phyloP scores from a whole-genome alignment of 495 filamentous ascomycete genomes.

The Rostrohypoxylon terebratum region DNA sequence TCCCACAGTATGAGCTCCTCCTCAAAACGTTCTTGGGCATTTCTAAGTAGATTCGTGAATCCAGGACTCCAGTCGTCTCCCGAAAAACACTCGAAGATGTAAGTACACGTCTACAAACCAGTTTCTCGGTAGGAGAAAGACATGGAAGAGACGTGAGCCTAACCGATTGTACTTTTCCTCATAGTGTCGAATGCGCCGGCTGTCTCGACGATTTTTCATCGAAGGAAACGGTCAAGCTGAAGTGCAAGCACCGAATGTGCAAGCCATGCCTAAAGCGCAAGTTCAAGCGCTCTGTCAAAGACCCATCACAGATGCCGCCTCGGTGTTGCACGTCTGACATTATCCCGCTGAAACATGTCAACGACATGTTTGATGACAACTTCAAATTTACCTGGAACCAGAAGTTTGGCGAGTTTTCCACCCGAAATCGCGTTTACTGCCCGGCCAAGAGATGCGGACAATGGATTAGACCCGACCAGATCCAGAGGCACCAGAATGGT shows the following conservation, averaged over 20 bases:
- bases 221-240: conserved; percentile 72
- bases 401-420: conserved; percentile 79
- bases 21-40: conserved; percentile 51
- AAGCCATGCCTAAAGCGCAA: conserved; percentile 75
- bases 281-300: conserved; percentile 77
- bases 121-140: background rate
- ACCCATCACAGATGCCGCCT: conserved; percentile 84
- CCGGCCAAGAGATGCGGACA: conserved; percentile 75
- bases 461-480: conserved; percentile 77
- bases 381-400: conserved; percentile 83
- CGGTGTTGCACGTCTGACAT: conserved; percentile 77
- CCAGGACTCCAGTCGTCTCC: conserved; percentile 43
- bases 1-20: conserved; percentile 56
- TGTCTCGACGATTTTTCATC: conserved; percentile 72
- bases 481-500: conserved; percentile 61
- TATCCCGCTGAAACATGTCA: conserved; percentile 81
- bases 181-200: conserved; percentile 73
- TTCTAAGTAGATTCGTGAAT: conserved; percentile 52
- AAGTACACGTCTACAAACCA: conserved; percentile 32
- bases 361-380: conserved; percentile 73
- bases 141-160: conserved; percentile 16
- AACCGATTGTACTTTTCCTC: conserved; percentile 29
- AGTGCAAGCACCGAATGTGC: conserved; percentile 84
- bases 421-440: conserved; percentile 80
- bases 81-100: conserved; percentile 52